phyloP scores from a whole-genome alignment of 202 grass and related monocot species.

The Carex sylvatica region DNA sequence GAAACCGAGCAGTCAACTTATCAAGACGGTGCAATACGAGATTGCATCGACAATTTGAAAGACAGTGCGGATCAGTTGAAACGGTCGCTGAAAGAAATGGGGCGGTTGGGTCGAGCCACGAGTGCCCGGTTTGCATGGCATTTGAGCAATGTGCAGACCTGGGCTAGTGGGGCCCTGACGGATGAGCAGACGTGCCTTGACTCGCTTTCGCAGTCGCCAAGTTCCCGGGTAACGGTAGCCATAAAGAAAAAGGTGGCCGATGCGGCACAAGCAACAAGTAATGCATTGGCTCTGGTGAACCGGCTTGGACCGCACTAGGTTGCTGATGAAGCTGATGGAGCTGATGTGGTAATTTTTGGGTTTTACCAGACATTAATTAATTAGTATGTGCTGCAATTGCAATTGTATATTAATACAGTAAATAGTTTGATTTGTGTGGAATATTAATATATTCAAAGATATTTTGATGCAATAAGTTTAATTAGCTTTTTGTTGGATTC shows the following conservation, averaged over 20 bases:
- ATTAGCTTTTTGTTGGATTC: not conserved
- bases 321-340: no score
- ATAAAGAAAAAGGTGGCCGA: slow-evolving; percentile 37
- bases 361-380: not conserved
- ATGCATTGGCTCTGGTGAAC: slow-evolving; percentile 73
- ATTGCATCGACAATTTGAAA: slow-evolving; percentile 56
- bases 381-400: not conserved
- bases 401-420: not conserved
- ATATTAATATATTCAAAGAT: not conserved
- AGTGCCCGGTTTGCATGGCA: slow-evolving; percentile 47
- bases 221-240: not conserved
- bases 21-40: slow-evolving; percentile 37
- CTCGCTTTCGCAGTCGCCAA: slow-evolving; percentile 33
- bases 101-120: slow-evolving; percentile 45
- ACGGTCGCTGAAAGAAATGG: slow-evolving; percentile 55
- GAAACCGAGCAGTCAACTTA: not conserved
- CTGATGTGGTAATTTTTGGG: not conserved
- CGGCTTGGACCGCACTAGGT: slow-evolving; percentile 28
- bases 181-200: slow-evolving; percentile 75
- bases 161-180: slow-evolving; percentile 78
- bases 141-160: slow-evolving; percentile 77
- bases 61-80: slow-evolving; percentile 54
- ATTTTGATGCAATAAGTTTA: not conserved
- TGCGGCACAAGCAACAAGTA: slow-evolving; percentile 50
- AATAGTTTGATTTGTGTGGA: slow-evolving; percentile 1